Percentiles rank a stretch among this genome's conserved stretches.
Evolutionary conservation across 1,284 basidiomycete genomes (phyloP).

Genomic region (Xerocomus cyaneibrunnescens): DNA sequence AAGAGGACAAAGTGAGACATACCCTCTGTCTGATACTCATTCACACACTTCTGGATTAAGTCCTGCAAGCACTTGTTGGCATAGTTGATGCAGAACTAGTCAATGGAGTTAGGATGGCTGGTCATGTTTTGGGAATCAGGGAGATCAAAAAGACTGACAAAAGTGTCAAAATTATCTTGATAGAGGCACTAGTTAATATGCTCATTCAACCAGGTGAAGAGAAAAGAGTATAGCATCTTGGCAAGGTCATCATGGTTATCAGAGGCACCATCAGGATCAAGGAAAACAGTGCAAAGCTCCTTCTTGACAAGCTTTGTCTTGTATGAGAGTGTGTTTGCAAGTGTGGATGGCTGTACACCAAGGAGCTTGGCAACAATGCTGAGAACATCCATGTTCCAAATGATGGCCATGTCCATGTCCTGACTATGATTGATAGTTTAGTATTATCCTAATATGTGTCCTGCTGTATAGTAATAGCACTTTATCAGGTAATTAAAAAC

Average conservation of each 20-base stretch:
- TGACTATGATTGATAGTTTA: constrained; percentile 75
- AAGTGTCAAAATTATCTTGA: constrained; percentile 87
- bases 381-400: constrained; percentile 79
- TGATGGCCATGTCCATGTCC: constrained; percentile 87
- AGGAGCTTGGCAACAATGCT: constrained; percentile 88
- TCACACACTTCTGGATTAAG: constrained; percentile 75
- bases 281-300: constrained; percentile 94
- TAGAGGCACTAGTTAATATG: constrained; percentile 94
- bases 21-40: constrained; percentile 87
- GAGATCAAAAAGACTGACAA: constrained; percentile 94
- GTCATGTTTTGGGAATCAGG: constrained; percentile 92
- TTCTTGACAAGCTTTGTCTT: constrained; percentile 91
- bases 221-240: constrained; percentile 88
- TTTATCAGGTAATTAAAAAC: too few species aligned
- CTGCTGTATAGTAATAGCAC: too few species aligned
- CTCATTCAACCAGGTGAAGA: constrained; percentile 97
- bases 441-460: too few species aligned
- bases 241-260: constrained; percentile 93
- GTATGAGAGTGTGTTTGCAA: constrained; percentile 89
- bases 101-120: constrained; percentile 84
- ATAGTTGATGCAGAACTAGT: constrained; percentile 96
- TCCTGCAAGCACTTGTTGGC: constrained; percentile 90
- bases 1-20: constrained; percentile 70
- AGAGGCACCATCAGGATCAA: constrained; percentile 91
- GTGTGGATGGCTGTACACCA: constrained; percentile 71